phyloP scores from a whole-genome alignment of 208 protist species.

The Strigomonas galati region DNA sequence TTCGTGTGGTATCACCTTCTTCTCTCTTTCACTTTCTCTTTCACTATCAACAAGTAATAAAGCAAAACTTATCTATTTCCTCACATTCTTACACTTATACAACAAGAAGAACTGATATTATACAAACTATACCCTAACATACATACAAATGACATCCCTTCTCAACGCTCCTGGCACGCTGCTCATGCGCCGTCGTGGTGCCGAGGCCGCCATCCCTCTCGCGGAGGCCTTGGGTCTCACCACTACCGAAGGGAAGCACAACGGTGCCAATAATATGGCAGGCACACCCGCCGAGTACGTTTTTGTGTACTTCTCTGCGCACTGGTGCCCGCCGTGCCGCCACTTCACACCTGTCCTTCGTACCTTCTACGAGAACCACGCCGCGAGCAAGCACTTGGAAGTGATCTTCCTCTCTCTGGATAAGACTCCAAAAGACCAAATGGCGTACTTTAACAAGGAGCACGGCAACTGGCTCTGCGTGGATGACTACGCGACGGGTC shows the following conservation, averaged over 20 bases:
- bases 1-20: no score
- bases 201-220: no score
- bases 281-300: constrained; percentile 43
- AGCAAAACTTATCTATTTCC: no score
- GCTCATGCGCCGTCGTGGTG: no score
- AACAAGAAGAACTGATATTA: no score
- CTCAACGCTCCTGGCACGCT: no score
- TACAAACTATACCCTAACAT: no score
- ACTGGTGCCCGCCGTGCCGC: constrained; percentile 81
- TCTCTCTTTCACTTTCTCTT: neutral
- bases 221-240: no score
- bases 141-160: no score
- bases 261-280: constrained; percentile 49
- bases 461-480: constrained; percentile 57
- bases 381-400: constrained; percentile 48
- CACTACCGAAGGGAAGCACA: no score
- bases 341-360: constrained; percentile 68
- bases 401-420: constrained; percentile 70
- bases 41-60: neutral
- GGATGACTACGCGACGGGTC: constrained; percentile 30
- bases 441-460: constrained; percentile 34
- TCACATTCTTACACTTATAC: no score
- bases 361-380: constrained; percentile 41
- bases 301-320: constrained; percentile 77
- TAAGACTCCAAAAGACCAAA: constrained; percentile 31